Evolutionary conservation across 75 land plant species (phyloP).

Genomic region (Pseudotsuga menziesii): DNA sequence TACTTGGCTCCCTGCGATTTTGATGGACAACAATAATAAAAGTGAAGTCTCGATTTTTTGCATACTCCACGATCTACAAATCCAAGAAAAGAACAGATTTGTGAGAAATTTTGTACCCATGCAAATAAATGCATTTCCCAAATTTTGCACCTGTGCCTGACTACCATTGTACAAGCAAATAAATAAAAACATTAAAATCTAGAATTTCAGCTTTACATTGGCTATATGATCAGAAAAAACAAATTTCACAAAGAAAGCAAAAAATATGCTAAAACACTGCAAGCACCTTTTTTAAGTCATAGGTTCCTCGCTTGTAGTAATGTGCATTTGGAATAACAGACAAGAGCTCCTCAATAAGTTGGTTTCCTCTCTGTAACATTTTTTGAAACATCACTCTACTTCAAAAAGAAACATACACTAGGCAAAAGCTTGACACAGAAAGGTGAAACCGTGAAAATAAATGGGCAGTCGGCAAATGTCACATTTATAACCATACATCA

Average conservation of each 20-base stretch:
- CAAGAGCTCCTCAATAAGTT: slow-evolving; percentile 67
- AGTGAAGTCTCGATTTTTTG: slow-evolving; percentile 75
- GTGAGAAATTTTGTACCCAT: too few relatives aligned
- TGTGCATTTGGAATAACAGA: slow-evolving; percentile 83
- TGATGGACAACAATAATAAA: slow-evolving; percentile 75
- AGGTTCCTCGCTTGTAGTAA: slow-evolving; percentile 84
- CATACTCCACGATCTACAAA: slow-evolving; percentile 78
- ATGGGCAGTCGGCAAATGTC: not conserved
- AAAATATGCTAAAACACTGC: not conserved
- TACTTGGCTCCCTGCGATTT: slow-evolving; percentile 85
- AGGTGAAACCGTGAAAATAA: not conserved
- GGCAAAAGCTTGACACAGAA: not conserved
- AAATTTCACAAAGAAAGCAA: not conserved
- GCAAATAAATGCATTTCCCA: too few relatives aligned
- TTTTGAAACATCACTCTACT: slow-evolving; percentile 1
- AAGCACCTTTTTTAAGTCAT: slow-evolving; percentile 76
- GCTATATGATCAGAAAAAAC: not conserved
- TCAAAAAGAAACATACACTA: not conserved
- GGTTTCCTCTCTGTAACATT: slow-evolving; percentile 47
- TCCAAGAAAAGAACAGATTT: slow-evolving; percentile 3
- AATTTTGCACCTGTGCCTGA: too few relatives aligned
- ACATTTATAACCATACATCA: not conserved
- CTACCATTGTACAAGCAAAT: not conserved
- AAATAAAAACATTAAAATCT: not conserved
- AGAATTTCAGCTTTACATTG: not conserved